A percentile compares a stretch with the other conserved stretches of the same genome.
These are phyloP conservation scores for Kodamaea fukazawae DNA, from an alignment of 805 yeast genomes.

Conservation along the genomic window DNA sequence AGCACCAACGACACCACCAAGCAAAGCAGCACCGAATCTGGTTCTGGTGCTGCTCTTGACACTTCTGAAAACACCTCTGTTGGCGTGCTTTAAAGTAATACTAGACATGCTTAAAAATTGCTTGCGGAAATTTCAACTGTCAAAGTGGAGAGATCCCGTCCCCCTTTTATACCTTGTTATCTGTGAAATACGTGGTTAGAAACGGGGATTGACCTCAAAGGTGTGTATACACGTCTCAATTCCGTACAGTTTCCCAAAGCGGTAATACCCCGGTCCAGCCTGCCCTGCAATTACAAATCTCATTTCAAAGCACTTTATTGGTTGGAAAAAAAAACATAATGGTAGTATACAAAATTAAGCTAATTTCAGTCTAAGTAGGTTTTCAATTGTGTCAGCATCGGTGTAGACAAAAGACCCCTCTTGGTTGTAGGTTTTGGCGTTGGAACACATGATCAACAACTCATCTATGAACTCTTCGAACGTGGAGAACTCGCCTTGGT, in stretches of 20 bases:
- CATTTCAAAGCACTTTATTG: too few species aligned
- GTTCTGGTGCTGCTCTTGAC: conserved; percentile 1
- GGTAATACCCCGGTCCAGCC: background rate
- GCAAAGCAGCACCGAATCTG: conserved; percentile 7
- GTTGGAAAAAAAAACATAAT: too few species aligned
- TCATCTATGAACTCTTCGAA: conserved; percentile 55
- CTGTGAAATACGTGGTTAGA: too few species aligned
- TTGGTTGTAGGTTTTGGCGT: conserved; percentile 74
- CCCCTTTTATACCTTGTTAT: conserved; percentile 1
- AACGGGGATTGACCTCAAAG: too few species aligned
- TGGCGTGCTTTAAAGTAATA: conserved; percentile 8
- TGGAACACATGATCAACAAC: conserved; percentile 62
- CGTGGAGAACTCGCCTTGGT: conserved; percentile 32
- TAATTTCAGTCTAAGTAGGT: conserved; percentile 19
- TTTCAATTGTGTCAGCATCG: conserved; percentile 52
- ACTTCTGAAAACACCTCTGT: conserved; percentile 4
- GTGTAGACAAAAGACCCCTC: conserved; percentile 60
- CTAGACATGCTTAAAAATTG: conserved; percentile 11
- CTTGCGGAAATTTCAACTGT: background rate
- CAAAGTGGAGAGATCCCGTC: background rate
- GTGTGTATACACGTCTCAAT: background rate
- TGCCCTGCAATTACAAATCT: too few species aligned
- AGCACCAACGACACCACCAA: conserved; percentile 25
- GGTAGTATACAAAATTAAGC: too few species aligned
- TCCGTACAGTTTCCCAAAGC: background rate